Evolutionary conservation across 108 stramenopile species (phyloP), one percentile per base, ranked within the genome.

Genomic region (Conticribra guillardii): DNA sequence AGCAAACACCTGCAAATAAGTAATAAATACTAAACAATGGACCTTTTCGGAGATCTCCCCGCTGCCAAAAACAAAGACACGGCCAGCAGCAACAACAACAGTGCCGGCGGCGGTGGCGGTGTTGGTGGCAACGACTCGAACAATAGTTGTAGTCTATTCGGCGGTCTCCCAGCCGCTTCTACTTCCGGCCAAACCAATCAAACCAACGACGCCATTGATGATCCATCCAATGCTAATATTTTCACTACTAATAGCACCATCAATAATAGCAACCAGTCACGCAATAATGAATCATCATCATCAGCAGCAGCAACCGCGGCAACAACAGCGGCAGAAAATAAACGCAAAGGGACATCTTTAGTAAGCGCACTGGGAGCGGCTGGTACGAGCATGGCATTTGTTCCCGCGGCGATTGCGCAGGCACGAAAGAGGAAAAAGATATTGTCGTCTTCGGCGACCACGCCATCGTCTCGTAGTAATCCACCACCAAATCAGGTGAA

Each of bases 341-440:
- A 63, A 55, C 61, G 56, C 33, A 37, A 30, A 50, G 45, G 44
- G 21, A 16, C 63, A 32, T 83, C 79, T 18, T 54, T 90, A 26
- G 81, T 86, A 0, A 70, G 81, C 41, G 33, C 73, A 8, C 50
- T 92, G 28, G 89, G 91, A 32, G 71, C 66, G 17, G 84, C 86
- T 0, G 87, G 91, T 22, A 90, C 91, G 22, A 48, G 79, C n/a
- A 85, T 93, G 85, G 76, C 76, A 29, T 77, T 77, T 50, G 76
- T 77, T 18, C 76, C 76, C 23, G 71, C 65, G 37, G 72, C 72
- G 30, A 71, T 73, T n/a, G 50, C 64, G 0, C 64, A 65, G 9
- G 64, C 64, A 16, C 23, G 73, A 1, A 79, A 67, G 52, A 73
- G 58, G 54, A 79, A 79, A 58, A 73, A 60, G 54, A 46, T 46